Evolutionary conservation across 441 rosid species (phyloP), one percentile per base, ranked within the genome.

Genomic region (Raphanus hybrid): DNA sequence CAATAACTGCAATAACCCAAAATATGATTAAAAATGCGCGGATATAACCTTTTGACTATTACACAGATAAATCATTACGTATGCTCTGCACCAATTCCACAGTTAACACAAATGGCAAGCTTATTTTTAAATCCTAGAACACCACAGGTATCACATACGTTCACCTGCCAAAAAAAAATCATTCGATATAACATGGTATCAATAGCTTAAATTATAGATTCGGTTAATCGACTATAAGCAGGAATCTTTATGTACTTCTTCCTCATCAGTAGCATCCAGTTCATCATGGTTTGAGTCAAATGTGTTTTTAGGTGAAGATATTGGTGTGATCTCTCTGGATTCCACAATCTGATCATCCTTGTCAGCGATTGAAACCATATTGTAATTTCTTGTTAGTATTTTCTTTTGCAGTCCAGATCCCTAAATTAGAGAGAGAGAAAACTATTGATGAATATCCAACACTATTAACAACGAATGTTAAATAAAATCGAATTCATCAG

Each of bases 341-440:
- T 15, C 59, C 59, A 54, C 59, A 54, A 54, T 54, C 59, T 54
- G 26, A 54, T 54, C 59, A 54, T 54, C 59, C 26, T 54, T 16
- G 3, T 16, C 27, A 54, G 26, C 8, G 59, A 6, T 7, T 54
- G 59, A 54, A 54, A 54, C 59, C 27, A 54, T 54, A 54, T 26
- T 54, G 59, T 54, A 3, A 54, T 54, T 16, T 57, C 27, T 20
- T 57, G n/a, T 57, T 57, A 23, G 26, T n/a, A 23, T 23, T 23
- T 23, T 23, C 2, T 23, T 23, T 23, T 23, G 26, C 26, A 23
- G 26, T 23, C 26, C 26, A 23, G 26, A 23, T 23, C 26, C 26
- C 26, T 23, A 23, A 0, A 23, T 1, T 9, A 2, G 7, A n/a
- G 1, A 50, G 3, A 50, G 2, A 50, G 26, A 23, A 23, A 23